Base-by-base conservation (phyloP, 2,329 filamentous ascomycete genomes). In the Aspergillus terreus region DNA sequence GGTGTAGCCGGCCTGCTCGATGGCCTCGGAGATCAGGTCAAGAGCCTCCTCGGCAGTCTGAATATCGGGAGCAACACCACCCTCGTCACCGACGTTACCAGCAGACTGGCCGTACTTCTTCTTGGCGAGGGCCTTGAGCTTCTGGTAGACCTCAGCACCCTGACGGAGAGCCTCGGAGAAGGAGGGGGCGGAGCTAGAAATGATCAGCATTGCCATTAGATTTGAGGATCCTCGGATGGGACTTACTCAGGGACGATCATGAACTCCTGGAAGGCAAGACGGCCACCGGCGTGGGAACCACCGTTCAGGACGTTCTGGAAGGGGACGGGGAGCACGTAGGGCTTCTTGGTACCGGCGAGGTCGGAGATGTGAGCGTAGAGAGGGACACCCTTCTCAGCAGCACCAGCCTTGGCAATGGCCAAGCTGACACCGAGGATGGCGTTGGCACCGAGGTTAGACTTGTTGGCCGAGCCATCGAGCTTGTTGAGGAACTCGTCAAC, bases 61-160 rank as follows among this genome's bases (percentile, higher is more conserved):
- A 72, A 99, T 97, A 85, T 97, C 92, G 65, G 94, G 94, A 65
- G 94, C 94, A 71, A 99, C 94, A 87, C 94, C 94, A 83, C 94
- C 94, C 86, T 99, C 94, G 73, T 99, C 94, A 78, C 94, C 94
- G 63, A 99, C 94, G 76, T 99, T 99, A 75, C 92, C 94, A 62
- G 94, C 94, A 60, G 94, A 96, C 79, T 96, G 92, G 72, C 94
- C 94, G 76, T 99, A 99, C 84, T 90, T 94, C 89, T 96, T 94
- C 89, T 97, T 97, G 75, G 94, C 92, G 57, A 97, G 85, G 67
- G 82, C 69, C 88, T 99, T 99, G 69, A 99, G 88, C 78, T 89
- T 88, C 78, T 97, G 92, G 87, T 99, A 99, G 68, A 96, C 91
- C 80, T 99, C 94, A 67, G 92, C 79, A 76, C 94, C 94, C 79